Percentiles rank a stretch among this genome's conserved stretches.
phyloP scores from a whole-genome alignment of 225 moss, liverwort and hornwort genomes.

The Pseudoscleropodium purum region DNA sequence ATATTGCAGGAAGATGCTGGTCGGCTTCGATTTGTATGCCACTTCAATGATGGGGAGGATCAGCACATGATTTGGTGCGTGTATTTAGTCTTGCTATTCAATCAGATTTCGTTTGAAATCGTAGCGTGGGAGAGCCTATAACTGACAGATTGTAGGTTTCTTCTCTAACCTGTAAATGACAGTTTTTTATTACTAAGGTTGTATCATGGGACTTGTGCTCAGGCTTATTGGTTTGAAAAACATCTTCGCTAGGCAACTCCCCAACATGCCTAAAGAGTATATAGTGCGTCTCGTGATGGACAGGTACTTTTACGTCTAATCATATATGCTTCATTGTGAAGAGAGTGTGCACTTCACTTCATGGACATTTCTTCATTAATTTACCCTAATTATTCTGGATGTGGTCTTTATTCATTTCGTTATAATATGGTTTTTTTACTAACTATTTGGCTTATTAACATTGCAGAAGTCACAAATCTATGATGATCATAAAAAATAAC shows the following conservation, averaged over 20 bases:
- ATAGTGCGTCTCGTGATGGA: conserved; percentile 98
- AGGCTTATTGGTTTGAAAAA: conserved; percentile 99
- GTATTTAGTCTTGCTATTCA: not conserved
- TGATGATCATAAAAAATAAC: conserved; percentile 97
- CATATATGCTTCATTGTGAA: not conserved
- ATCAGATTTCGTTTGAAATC: not conserved
- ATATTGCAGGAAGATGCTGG: conserved; percentile 81
- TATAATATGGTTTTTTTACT: not conserved
- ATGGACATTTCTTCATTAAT: not conserved
- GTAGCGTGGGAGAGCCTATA: not conserved
- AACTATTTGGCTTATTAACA: not conserved
- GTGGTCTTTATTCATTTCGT: not conserved
- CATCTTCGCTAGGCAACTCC: conserved; percentile 92
- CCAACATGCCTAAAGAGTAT: conserved; percentile 99
- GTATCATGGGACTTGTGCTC: not conserved
- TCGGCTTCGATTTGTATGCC: conserved; percentile 85
- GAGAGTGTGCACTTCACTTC: not conserved
- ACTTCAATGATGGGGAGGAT: conserved; percentile 82
- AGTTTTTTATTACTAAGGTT: not conserved
- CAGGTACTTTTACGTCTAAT: conserved; percentile 38
- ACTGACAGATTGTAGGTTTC: not conserved
- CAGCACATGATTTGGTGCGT: conserved; percentile 97
- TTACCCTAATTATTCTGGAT: not conserved
- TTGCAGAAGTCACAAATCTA: conserved; percentile 97
- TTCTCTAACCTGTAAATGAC: not conserved